Percentiles rank a stretch among this genome's conserved stretches.
These are phyloP conservation scores for Aegilops speltoides DNA, from an alignment of 176 grass and related monocot species.

Conservation along the genomic window DNA sequence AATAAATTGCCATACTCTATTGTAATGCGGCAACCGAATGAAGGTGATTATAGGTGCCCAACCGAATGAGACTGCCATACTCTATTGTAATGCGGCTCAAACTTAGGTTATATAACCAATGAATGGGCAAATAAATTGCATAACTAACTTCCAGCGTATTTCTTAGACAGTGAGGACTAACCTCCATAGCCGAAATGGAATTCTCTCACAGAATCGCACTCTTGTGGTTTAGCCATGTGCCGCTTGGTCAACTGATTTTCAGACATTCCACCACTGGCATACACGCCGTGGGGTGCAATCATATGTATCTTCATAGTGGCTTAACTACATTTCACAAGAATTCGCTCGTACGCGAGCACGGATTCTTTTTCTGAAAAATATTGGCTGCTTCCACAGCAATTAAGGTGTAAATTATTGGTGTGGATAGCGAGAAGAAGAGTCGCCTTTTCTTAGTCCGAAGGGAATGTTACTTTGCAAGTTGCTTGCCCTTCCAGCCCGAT, in stretches of 20 bases:
- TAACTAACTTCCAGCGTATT: not conserved
- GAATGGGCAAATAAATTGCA: not conserved
- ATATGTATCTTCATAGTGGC: not conserved
- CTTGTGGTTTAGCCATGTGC: not conserved
- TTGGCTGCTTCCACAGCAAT: not conserved
- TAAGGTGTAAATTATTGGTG: constrained; percentile 1
- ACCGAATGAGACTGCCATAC: not conserved
- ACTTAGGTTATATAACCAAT: not conserved
- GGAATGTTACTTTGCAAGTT: constrained; percentile 50
- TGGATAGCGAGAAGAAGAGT: constrained; percentile 18
- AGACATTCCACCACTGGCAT: constrained; percentile 1
- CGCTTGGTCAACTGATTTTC: not conserved
- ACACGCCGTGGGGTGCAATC: not conserved
- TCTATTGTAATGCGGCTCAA: not conserved
- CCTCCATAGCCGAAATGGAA: not conserved
- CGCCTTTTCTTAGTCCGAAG: constrained; percentile 32
- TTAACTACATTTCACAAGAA: not conserved
- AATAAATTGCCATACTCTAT: not conserved
- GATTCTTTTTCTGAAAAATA: not conserved
- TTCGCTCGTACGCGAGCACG: not conserved
- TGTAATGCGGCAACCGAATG: too few relatives aligned
- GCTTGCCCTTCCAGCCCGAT: constrained; percentile 24
- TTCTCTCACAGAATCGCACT: not conserved
- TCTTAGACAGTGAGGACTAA: not conserved
- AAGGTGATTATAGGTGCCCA: not conserved